Evolutionary conservation across 164 flowering plant species (phyloP).

Genomic region (Saururus chinensis): DNA sequence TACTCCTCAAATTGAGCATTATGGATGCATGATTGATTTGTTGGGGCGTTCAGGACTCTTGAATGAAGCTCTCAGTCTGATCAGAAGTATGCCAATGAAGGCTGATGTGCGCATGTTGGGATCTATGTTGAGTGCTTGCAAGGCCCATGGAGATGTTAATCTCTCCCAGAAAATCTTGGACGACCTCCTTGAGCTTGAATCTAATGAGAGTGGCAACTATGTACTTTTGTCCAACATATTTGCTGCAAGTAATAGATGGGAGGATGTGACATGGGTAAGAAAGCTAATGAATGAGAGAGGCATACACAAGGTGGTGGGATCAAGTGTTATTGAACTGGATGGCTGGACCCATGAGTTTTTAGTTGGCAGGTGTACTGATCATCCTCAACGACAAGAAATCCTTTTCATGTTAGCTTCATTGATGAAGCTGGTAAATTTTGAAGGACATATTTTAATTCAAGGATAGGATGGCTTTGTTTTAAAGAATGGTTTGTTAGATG

Average conservation of each 20-base stretch:
- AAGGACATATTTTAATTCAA: no score
- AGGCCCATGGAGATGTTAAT: conserved; percentile 22
- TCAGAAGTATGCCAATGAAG: conserved; percentile 31
- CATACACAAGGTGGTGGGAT: no score
- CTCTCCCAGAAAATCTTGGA: conserved; percentile 20
- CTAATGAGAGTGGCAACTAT: conserved; percentile 38
- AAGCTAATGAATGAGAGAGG: conserved; percentile 38
- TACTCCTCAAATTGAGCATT: conserved; percentile 38
- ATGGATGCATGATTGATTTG: conserved; percentile 53
- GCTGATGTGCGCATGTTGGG: conserved; percentile 51
- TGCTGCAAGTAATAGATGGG: conserved; percentile 40
- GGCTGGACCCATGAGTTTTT: no score
- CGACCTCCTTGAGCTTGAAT: conserved; percentile 21
- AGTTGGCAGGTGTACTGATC: no score
- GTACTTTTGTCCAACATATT: conserved; percentile 42
- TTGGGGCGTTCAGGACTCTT: conserved; percentile 42
- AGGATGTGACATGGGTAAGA: conserved; percentile 34
- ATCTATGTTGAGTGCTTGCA: conserved; percentile 46
- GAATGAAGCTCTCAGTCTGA: conserved; percentile 33
- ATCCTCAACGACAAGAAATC: no score
- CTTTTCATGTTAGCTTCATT: no score
- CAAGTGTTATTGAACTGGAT: no score
- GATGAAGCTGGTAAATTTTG: no score
- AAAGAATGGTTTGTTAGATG: no score
- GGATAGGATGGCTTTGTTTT: no score